phyloP scores from a whole-genome alignment of 306 rosid species.

The Medicago arabica region DNA sequence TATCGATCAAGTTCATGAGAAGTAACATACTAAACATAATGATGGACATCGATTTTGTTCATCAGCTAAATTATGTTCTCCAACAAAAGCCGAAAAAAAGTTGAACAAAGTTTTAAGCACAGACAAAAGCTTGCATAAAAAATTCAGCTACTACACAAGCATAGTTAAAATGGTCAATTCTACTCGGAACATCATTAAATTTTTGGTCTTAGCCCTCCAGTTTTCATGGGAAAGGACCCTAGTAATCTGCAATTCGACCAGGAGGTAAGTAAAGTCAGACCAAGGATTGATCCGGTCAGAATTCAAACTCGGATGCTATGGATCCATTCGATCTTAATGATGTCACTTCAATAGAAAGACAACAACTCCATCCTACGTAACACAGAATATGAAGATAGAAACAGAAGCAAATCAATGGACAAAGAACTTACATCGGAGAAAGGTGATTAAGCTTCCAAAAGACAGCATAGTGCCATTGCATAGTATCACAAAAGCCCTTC shows the following conservation, averaged over 20 bases:
- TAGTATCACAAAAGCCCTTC: conserved; percentile 68
- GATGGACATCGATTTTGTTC: background rate
- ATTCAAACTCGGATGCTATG: too few species aligned
- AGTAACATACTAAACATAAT: conserved; percentile 13
- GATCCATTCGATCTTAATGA: too few species aligned
- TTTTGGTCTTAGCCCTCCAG: background rate
- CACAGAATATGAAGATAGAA: background rate
- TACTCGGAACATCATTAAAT: background rate
- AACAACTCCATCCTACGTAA: conserved; percentile 13
- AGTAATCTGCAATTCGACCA: background rate
- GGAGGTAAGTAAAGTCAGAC: background rate
- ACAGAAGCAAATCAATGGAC: conserved; percentile 19
- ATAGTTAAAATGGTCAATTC: conserved; percentile 21
- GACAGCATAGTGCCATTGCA: conserved; percentile 83
- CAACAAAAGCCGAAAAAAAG: background rate
- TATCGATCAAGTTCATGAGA: conserved; percentile 10
- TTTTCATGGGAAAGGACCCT: background rate
- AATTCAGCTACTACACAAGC: background rate
- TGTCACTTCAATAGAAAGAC: background rate
- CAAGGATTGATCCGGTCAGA: background rate
- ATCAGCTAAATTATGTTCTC: conserved; percentile 14
- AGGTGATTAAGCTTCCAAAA: conserved; percentile 87
- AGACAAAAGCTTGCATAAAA: conserved; percentile 10
- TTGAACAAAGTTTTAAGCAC: background rate
- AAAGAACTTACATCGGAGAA: conserved; percentile 52